phyloP scores from a whole-genome alignment of 768 basidiomycete species.

The Agaricus sinodeliciosus region DNA sequence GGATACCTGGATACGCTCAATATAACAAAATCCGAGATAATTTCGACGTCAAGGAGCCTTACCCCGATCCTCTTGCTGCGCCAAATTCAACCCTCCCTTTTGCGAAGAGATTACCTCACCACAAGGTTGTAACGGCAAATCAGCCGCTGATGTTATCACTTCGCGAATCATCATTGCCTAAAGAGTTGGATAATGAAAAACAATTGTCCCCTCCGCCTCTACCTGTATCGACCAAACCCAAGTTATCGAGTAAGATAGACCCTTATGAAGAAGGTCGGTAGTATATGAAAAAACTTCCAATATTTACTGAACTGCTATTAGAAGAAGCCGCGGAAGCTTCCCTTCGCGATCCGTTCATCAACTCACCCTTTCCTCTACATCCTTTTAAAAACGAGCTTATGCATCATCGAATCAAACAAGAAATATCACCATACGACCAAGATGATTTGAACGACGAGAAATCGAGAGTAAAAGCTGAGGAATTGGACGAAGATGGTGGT shows the following conservation, averaged over 20 bases:
- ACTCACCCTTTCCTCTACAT: neutral
- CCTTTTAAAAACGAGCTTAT: neutral
- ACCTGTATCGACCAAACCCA: neutral
- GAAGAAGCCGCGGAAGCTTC: conserved; percentile 11
- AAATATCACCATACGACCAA: neutral
- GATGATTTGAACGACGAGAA: neutral
- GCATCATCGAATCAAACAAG: conserved; percentile 3
- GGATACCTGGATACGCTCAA: conserved; percentile 10
- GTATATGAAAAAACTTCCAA: neutral
- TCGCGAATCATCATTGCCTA: neutral
- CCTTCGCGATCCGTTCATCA: conserved; percentile 9
- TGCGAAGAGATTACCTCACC: conserved; percentile 14
- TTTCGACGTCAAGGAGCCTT: conserved; percentile 20
- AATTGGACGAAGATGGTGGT: neutral
- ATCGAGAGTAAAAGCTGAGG: conserved; percentile 12
- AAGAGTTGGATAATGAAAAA: neutral
- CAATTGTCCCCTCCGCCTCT: neutral
- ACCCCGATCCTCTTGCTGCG: conserved; percentile 19
- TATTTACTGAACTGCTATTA: neutral
- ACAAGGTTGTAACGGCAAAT: neutral
- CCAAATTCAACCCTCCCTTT: conserved; percentile 16
- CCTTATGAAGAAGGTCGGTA: conserved; percentile 19
- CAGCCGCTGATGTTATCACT: neutral
- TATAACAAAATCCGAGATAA: conserved; percentile 13
- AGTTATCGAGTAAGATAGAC: conserved; percentile 14